Evolutionary conservation across 306 rosid genomes (phyloP).

Genomic region (Crataegus laevigata): DNA sequence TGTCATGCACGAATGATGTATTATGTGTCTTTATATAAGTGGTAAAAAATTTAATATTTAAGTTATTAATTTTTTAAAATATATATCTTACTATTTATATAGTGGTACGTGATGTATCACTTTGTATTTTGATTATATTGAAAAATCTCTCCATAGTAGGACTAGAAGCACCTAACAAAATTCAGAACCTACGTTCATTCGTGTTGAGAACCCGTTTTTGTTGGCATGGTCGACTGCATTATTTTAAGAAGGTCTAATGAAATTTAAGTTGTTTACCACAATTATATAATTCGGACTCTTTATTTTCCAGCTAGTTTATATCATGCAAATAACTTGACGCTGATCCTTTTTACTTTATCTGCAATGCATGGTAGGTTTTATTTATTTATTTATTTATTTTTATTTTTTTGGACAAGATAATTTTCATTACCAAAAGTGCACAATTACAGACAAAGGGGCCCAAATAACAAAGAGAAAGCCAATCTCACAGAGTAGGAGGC

Average conservation of each 20-base stretch:
- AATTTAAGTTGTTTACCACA: not conserved
- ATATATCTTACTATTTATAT: too few species aligned
- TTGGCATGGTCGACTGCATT: not conserved
- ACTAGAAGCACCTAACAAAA: not conserved
- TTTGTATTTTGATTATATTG: rapidly evolving
- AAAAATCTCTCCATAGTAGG: not conserved
- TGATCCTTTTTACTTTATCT: slow-evolving; percentile 6
- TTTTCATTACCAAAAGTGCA: too few species aligned
- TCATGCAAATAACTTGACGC: not conserved
- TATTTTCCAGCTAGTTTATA: not conserved
- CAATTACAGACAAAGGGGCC: too few species aligned
- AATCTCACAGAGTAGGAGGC: too few species aligned
- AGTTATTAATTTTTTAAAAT: too few species aligned
- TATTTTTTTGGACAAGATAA: too few species aligned
- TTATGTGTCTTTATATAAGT: too few species aligned
- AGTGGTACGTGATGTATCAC: too few species aligned
- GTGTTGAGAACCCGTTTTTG: not conserved
- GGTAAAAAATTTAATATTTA: too few species aligned
- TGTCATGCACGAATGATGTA: not conserved
- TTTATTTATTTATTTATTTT: too few species aligned
- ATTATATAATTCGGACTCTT: not conserved
- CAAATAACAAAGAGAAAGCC: too few species aligned
- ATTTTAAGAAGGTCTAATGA: not conserved
- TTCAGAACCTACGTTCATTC: not conserved
- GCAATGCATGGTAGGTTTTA: slow-evolving; percentile 2